Base-by-base conservation (phyloP, 129 eudicot genomes). In the Lactuca sativa region DNA sequence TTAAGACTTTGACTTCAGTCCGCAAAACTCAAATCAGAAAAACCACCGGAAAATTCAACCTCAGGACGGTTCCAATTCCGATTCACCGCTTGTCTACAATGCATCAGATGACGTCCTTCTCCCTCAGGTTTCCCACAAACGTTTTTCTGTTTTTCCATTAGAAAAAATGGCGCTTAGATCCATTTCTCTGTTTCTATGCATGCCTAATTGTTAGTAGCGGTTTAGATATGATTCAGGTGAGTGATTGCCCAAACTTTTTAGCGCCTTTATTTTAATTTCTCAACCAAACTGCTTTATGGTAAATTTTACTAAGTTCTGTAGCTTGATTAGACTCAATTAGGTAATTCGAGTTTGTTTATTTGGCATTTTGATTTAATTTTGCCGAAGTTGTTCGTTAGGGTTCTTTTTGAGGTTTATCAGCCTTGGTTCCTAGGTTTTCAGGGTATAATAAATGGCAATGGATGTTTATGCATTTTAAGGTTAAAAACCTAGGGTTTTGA, bases 1-100 rank as follows among this genome's bases (percentile, higher is more conserved):
- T 59, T 72, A 72, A 66, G 65, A 57, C 67, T 74, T 66, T 66
- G 79, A 66, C 79, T 74, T 74, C 67, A 66, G 73, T 66, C 67
- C 62, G 67, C 79, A 74, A 74, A 30, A 31, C 67, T 47, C 58
- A 70, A 69, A 40, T 44, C 64, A 56, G 49, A 68, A 76, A 76
- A 13, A 44, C 70, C 63, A 66, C 73, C 77, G 73, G 82, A 67
- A 78, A 54, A 21, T 38, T 55, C 52, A 31, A 74, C 56, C 65
- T 52, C 25, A 7, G 69, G 43, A 55, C 75, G 57, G 65, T 66
- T 66, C 71, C 72, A 70, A 56, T 70, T 74, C 52, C 61, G 66
- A 21, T 62, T 77, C 13, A n/a, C 58, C 77, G 55, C 61, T 21
- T 40, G 59, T 67, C 57, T 67, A 56, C 52, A 59, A 72, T 72